A percentile compares a stretch with the other conserved stretches of the same genome.
Evolutionary conservation across 495 filamentous ascomycete genomes (phyloP).

Genomic region (Neurospora sp.): DNA sequence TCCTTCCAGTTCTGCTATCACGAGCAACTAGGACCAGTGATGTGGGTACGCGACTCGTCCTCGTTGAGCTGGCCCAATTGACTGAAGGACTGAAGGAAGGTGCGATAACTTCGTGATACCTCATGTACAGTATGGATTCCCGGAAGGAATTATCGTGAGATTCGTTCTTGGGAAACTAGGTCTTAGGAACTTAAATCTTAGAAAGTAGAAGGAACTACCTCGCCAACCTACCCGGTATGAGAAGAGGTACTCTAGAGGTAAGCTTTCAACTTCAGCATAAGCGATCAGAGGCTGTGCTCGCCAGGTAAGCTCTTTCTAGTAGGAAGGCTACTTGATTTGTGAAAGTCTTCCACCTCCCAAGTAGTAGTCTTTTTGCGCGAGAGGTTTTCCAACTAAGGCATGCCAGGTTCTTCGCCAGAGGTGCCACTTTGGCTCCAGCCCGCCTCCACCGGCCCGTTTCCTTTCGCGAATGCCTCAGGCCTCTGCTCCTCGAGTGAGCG

Average conservation of each 20-base stretch:
- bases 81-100: neutral
- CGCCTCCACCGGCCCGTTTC: neutral
- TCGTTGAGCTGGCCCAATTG: neutral
- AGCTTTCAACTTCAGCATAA: neutral
- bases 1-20: neutral
- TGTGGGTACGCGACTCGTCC: neutral
- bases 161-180: neutral
- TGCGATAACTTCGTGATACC: neutral
- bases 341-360: no score
- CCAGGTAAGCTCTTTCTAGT: no score
- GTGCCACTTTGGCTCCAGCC: no score
- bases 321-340: no score
- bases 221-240: neutral
- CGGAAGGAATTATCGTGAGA: neutral
- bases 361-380: no score
- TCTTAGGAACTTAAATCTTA: neutral
- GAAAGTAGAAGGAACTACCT: neutral
- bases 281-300: no score
- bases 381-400: no score
- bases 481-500: neutral
- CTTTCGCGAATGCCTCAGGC: neutral
- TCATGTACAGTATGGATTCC: neutral
- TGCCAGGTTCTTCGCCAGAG: no score
- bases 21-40: neutral
- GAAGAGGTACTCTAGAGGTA: neutral